A percentile compares a stretch with the other conserved stretches of the same genome.
These are phyloP conservation scores for Cupressus sempervirens DNA, from an alignment of 75 land plant species.

Conservation along the genomic window DNA sequence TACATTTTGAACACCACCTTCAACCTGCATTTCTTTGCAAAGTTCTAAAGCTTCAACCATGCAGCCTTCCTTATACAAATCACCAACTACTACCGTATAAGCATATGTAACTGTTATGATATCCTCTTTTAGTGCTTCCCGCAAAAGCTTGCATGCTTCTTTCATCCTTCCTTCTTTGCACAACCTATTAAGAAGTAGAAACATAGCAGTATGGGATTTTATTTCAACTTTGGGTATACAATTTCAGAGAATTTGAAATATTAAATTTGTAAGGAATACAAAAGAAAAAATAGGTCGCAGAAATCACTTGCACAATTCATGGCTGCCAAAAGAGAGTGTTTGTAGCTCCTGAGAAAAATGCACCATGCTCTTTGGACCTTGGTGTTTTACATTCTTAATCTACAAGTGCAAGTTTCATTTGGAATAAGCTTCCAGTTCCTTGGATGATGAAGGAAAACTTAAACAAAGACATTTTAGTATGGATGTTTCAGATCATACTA, in stretches of 20 bases:
- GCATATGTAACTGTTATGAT: constrained; percentile 30
- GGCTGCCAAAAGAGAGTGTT: constrained; percentile 34
- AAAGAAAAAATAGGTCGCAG: background rate
- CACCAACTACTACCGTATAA: constrained; percentile 49
- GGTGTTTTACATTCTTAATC: constrained; percentile 23
- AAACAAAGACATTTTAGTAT: too few species aligned
- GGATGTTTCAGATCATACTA: too few species aligned
- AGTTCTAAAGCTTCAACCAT: constrained; percentile 52
- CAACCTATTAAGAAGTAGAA: constrained; percentile 24
- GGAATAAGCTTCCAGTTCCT: background rate
- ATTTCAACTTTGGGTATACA: background rate
- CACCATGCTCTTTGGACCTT: constrained; percentile 20
- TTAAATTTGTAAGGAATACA: background rate
- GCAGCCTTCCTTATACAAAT: constrained; percentile 54
- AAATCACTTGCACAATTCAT: constrained; percentile 24
- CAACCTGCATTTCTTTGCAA: constrained; percentile 30
- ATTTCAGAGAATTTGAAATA: background rate
- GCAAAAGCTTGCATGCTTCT: constrained; percentile 47
- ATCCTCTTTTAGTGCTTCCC: constrained; percentile 24
- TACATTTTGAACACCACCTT: constrained; percentile 36
- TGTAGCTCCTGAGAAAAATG: constrained; percentile 37
- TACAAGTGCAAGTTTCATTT: background rate
- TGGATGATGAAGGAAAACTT: background rate
- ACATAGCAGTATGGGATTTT: background rate
- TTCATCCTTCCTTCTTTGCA: constrained; percentile 32